A percentile compares a stretch with the other conserved stretches of the same genome.
Evolutionary conservation across 2,329 filamentous ascomycete species (phyloP).

Genomic region (Allantophomopsis cytisporea): DNA sequence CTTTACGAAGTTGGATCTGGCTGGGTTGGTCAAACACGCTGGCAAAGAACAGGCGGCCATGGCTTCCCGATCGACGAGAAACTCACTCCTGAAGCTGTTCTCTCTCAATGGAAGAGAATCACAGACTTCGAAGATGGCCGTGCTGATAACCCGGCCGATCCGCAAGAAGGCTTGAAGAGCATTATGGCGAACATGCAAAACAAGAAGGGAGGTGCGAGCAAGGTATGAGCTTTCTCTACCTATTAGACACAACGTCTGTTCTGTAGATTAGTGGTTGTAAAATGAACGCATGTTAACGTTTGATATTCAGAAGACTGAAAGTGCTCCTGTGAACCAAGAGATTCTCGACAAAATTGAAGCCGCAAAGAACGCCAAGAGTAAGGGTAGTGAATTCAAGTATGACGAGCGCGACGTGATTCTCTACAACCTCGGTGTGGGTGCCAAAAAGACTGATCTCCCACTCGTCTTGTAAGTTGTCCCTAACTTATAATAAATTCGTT

Average conservation of each 20-base stretch:
- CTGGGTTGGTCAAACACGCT: constrained; percentile 84
- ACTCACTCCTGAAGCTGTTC: constrained; percentile 74
- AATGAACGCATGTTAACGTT: constrained; percentile 13
- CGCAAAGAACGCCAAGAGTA: constrained; percentile 56
- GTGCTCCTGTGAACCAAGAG: constrained; percentile 35
- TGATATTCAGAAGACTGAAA: constrained; percentile 16
- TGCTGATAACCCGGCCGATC: constrained; percentile 73
- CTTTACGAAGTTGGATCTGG: constrained; percentile 93
- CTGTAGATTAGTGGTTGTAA: neutral
- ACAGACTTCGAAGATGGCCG: constrained; percentile 78
- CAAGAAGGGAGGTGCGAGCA: constrained; percentile 38
- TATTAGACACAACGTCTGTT: neutral
- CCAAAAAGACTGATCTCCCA: constrained; percentile 76
- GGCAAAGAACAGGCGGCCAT: constrained; percentile 83
- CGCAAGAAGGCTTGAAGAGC: constrained; percentile 64
- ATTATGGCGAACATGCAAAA: constrained; percentile 78
- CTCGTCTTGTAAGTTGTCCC: constrained; percentile 54
- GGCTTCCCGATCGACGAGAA: constrained; percentile 81
- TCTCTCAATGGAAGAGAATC: constrained; percentile 64
- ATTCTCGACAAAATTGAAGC: constrained; percentile 64
- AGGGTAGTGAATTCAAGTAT: constrained; percentile 69
- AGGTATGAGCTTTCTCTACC: constrained; percentile 35
- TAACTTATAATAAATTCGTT: neutral
- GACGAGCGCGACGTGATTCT: constrained; percentile 81
- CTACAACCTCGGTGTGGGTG: constrained; percentile 90